Evolutionary conservation across 345 rosid species (phyloP), one percentile per base, ranked within the genome.

Genomic region (Salix dunnii): DNA sequence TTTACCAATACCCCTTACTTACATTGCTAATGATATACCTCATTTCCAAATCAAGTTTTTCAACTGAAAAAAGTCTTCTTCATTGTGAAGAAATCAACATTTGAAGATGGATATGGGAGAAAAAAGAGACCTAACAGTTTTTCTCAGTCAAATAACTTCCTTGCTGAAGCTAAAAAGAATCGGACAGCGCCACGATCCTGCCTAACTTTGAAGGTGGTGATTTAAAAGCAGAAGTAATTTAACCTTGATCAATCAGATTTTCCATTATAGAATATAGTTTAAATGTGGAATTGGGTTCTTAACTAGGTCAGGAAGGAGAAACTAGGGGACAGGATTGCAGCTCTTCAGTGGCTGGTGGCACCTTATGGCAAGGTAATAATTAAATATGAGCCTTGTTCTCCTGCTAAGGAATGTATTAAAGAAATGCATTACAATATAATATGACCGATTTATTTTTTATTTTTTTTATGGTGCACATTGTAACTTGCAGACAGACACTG

Each of bases 341-440:
- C 88, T 70, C 91, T 91, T 76, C 93, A 90, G 76, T 86, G 87
- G 84, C 20, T 91, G 77, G 93, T 88, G 81, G 89, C 96, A 76
- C 96, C 96, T 76, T 91, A 85, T 84, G 90, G 93, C 70, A 91
- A 89, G 91, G 90, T 88, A 72, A 87, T 85, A 73, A 4, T 27
- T 17, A 60, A 31, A 9, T 55, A 13, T 16, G 11, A 0, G 58
- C 61, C 40, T 30, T 3, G 23, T 55, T 55, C 62, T 55, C 62
- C 62, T n/a, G 61, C 9, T 13, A 8, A 30, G 31, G 10, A 28
- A 27, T 63, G 33, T 40, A 9, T 63, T 74, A 25, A 36, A 51
- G 28, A 31, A 35, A 68, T 55, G 18, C 43, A 66, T 38, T 67
- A 38, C 7, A 60, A 46, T 68, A 61, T 70, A 80, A 65, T 30